Percentiles rank a stretch among this genome's conserved stretches.
Evolutionary conservation across 1,139 yeast species (phyloP).

Genomic region (Kodamaea suecica): DNA sequence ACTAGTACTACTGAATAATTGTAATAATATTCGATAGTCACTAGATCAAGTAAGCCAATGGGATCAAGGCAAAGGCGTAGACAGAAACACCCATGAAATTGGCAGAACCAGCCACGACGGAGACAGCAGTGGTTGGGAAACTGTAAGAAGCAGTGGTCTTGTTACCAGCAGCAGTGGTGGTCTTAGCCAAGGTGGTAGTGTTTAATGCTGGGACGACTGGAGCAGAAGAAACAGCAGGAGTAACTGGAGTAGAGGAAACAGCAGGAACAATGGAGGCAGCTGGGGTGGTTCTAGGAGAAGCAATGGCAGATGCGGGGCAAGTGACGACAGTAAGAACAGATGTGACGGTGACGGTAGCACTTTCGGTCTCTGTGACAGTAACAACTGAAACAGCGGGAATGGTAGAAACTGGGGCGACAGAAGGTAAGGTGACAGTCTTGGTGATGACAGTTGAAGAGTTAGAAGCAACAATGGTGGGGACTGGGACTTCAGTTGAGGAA

Average conservation of each 20-base stretch:
- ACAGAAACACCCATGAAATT: conserved; percentile 17
- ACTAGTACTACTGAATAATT: conserved; percentile 7
- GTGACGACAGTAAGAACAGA: conserved; percentile 6
- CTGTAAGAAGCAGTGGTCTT: conserved; percentile 6
- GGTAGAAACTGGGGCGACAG: conserved; percentile 7
- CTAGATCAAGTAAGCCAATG: conserved; percentile 27
- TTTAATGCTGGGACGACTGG: conserved; percentile 10
- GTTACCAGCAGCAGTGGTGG: conserved; percentile 6
- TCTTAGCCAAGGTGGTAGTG: conserved; percentile 2
- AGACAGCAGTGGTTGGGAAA: conserved; percentile 6
- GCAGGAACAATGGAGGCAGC: conserved; percentile 8
- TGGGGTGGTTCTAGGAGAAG: conserved; percentile 6
- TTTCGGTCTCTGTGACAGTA: conserved; percentile 11
- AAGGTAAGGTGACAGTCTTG: conserved; percentile 4
- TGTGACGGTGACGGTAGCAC: conserved; percentile 9
- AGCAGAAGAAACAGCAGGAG: conserved; percentile 5
- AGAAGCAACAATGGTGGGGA: conserved; percentile 5
- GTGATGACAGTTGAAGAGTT: conserved; percentile 6
- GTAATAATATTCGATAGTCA: conserved; percentile 7
- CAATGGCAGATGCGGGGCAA: background rate
- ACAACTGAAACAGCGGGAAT: conserved; percentile 4
- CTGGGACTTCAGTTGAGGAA: conserved; percentile 7
- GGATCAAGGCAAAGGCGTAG: conserved; percentile 20
- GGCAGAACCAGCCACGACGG: conserved; percentile 12
- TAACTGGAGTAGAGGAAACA: conserved; percentile 4